Base-by-base conservation (phyloP, 495 filamentous ascomycete genomes). In the Aspergillus conjunctus region DNA sequence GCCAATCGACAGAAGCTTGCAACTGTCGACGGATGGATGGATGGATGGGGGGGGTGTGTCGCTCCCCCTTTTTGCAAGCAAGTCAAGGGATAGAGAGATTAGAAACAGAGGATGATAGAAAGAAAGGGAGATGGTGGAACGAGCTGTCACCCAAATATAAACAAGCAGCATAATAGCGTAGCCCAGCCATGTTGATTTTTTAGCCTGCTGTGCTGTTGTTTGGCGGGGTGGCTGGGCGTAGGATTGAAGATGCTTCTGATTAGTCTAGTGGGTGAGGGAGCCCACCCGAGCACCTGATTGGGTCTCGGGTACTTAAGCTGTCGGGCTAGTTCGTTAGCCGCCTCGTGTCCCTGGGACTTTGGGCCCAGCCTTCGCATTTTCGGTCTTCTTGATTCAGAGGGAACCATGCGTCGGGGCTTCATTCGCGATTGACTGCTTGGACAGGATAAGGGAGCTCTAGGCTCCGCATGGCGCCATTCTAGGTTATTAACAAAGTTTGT, bases 121-220 rank as follows among this genome's bases (percentile, higher is more conserved):
- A 17, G 34, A 50, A 53, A 59, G 22, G 51, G 22, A 51, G n/a
- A 41, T 20, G 30, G 32, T 7, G 32, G 48, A 33, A 58, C 14
- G 18, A 48, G 21, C 41, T 46, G 50, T 22, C 39, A 21, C 50
- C 48, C n/a, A 39, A 15, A 41, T 46, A 20, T 34, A 49, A 49
- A 26, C 46, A 17, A 21, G 44, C n/a, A 48, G 20, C 17, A 48
- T 18, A 48, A 22, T 48, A 50, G 50, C 46, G 52, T 50, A 34
- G 43, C 61, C 67, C 67, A 69, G 67, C 67, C 67, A 68, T 68
- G 63, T 64, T 54, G 49, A 61, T 66, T 69, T 66, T 33, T 34
- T 20, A 31, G n/a, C 15, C 11, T 6, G 39, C 4, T 21, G 20
- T 26, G 45, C 44, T 54, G 43, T 59, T 54, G 46, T 59, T 57